Conservation (phyloP, 495 filamentous ascomycete genomes). For the Thozetella sp. region DNA sequence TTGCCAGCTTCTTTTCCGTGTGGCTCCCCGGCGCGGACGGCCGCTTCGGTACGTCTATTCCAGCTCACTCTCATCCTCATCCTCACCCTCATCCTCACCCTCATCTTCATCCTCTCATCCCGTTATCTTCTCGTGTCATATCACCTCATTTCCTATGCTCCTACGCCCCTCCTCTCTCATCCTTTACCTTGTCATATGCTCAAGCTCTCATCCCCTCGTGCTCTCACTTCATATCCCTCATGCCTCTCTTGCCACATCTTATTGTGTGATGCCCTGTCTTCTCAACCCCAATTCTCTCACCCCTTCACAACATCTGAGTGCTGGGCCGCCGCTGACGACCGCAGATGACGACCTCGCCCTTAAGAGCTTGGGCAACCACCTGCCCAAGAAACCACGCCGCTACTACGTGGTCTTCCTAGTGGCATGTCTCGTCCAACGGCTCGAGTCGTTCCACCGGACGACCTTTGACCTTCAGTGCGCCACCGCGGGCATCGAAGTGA, state of each 20-base stretch:
- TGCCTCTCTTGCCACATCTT: too few relatives aligned
- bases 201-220: too few relatives aligned
- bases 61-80: too few relatives aligned
- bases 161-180: too few relatives aligned
- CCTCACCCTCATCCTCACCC: too few relatives aligned
- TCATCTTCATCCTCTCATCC: too few relatives aligned
- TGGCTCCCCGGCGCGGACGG: constrained; percentile 49
- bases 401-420: constrained; percentile 40
- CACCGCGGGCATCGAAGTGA: constrained; percentile 40
- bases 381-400: constrained; percentile 42
- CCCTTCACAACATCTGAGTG: neutral
- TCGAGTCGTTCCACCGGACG: constrained; percentile 39
- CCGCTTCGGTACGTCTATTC: constrained; percentile 40
- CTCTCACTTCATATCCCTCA: too few relatives aligned
- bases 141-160: too few relatives aligned
- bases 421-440: constrained; percentile 36
- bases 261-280: too few relatives aligned
- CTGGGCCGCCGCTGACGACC: neutral
- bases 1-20: constrained; percentile 34
- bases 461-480: constrained; percentile 41
- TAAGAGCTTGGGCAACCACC: constrained; percentile 24
- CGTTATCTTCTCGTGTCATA: too few relatives aligned
- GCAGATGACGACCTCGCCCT: constrained; percentile 37
- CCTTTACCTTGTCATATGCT: too few relatives aligned
- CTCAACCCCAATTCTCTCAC: too few relatives aligned